Conservation (phyloP, 352 stramenopile species). For the Pythium brachiatum region DNA sequence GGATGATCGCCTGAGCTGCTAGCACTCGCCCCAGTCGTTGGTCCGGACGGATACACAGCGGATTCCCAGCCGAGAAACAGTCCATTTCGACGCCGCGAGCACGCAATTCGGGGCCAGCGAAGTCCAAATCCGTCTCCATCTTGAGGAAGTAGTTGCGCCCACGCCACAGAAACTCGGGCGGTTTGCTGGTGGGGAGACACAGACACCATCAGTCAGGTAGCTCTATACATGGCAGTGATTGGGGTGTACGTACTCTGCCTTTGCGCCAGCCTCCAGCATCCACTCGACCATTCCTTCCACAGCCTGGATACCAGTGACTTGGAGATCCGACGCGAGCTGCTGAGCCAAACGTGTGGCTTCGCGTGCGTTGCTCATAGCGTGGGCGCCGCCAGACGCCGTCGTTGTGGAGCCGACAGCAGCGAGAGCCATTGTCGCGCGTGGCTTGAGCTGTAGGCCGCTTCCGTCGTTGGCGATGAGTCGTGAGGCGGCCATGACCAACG, state of each 20-base stretch:
- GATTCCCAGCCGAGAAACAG: conserved; percentile 53
- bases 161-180: conserved; percentile 68
- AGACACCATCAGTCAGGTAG: neutral
- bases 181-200: conserved; percentile 31
- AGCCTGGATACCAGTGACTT: conserved; percentile 65
- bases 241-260: conserved; percentile 52
- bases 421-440: conserved; percentile 22
- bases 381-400: conserved; percentile 1
- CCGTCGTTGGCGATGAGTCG: conserved; percentile 28
- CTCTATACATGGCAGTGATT: neutral
- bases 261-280: conserved; percentile 73
- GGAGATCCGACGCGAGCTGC: conserved; percentile 61
- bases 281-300: conserved; percentile 77
- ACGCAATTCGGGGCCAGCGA: conserved; percentile 51
- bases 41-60: conserved; percentile 62
- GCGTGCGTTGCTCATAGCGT: conserved; percentile 60
- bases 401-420: neutral
- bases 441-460: conserved; percentile 14
- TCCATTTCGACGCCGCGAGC: conserved; percentile 50
- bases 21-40: conserved; percentile 70
- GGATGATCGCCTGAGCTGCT: conserved; percentile 69
- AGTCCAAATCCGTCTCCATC: conserved; percentile 69
- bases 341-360: conserved; percentile 70
- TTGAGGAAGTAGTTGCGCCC: conserved; percentile 76
- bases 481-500: conserved; percentile 48